Evolutionary conservation across 257 asterid genomes (phyloP).

Genomic region (Salvia splendens): DNA sequence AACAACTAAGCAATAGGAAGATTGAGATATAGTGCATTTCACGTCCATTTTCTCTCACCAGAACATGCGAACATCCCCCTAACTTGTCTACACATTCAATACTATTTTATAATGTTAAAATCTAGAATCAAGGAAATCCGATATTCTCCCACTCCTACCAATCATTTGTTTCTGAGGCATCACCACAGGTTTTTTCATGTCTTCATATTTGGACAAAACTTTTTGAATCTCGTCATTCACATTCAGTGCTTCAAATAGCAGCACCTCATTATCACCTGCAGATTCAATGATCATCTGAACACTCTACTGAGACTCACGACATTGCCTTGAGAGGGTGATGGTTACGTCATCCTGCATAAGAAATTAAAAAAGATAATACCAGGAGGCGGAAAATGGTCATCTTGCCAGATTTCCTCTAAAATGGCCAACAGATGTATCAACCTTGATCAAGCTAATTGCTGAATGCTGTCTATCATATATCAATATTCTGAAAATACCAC

Average conservation of each 20-base stretch:
- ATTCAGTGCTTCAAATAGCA: slow-evolving; percentile 89
- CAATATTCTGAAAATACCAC: not conserved
- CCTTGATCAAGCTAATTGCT: not conserved
- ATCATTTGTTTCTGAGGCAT: slow-evolving; percentile 39
- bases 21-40: slow-evolving; percentile 32
- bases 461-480: not conserved
- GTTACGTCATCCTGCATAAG: slow-evolving; percentile 78
- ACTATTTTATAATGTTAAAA: not conserved
- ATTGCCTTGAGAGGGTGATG: slow-evolving; percentile 68
- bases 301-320: slow-evolving; percentile 70
- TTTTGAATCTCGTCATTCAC: slow-evolving; percentile 89
- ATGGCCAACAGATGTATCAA: slow-evolving; percentile 15
- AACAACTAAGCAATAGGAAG: slow-evolving; percentile 16
- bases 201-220: slow-evolving; percentile 68
- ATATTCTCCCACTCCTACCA: slow-evolving; percentile 2
- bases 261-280: slow-evolving; percentile 78
- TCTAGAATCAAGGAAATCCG: slow-evolving; percentile 8
- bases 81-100: slow-evolving; percentile 23
- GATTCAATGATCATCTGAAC: slow-evolving; percentile 78
- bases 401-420: not conserved
- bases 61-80: slow-evolving; percentile 1
- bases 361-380: not conserved
- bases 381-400: not conserved
- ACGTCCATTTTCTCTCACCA: slow-evolving; percentile 27
- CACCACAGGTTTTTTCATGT: slow-evolving; percentile 55